Percentiles rank a stretch among this genome's conserved stretches.
These are phyloP conservation scores for Phaseolus lunatus DNA, from an alignment of 306 rosid species.

Conservation along the genomic window DNA sequence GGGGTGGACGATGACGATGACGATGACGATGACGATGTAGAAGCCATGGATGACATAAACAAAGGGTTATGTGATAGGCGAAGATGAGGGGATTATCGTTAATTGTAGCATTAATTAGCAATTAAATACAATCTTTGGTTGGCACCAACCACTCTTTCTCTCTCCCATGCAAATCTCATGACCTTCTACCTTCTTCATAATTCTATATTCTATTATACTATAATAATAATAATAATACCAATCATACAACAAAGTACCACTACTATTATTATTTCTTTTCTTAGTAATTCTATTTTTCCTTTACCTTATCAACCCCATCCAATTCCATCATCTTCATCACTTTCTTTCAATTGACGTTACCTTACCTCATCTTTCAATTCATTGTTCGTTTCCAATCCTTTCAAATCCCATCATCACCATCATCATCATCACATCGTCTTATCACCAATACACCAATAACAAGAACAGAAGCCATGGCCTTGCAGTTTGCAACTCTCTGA, in stretches of 20 bases:
- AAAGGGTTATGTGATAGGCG: too few relatives aligned
- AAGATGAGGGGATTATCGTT: slow-evolving; percentile 4
- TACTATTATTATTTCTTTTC: neutral
- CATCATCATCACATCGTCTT: neutral
- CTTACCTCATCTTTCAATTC: neutral
- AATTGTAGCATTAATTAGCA: neutral
- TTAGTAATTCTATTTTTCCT: neutral
- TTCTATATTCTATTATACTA: neutral
- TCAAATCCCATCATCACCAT: neutral
- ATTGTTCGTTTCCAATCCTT: slow-evolving; percentile 24
- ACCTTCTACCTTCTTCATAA: neutral
- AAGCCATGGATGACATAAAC: too few relatives aligned
- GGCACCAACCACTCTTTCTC: neutral
- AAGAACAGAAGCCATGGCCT: slow-evolving; percentile 26
- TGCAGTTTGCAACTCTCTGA: slow-evolving; percentile 23
- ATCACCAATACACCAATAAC: neutral
- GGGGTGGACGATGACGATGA: too few relatives aligned
- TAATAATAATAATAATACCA: neutral
- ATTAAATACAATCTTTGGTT: neutral
- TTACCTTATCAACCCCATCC: neutral
- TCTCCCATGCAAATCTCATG: neutral
- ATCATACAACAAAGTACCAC: neutral
- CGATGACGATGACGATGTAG: too few relatives aligned
- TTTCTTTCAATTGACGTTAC: neutral
- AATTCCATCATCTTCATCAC: neutral